Evolutionary conservation across 169 alveolate genomes (phyloP).

Genomic region (Fabrea salina): DNA sequence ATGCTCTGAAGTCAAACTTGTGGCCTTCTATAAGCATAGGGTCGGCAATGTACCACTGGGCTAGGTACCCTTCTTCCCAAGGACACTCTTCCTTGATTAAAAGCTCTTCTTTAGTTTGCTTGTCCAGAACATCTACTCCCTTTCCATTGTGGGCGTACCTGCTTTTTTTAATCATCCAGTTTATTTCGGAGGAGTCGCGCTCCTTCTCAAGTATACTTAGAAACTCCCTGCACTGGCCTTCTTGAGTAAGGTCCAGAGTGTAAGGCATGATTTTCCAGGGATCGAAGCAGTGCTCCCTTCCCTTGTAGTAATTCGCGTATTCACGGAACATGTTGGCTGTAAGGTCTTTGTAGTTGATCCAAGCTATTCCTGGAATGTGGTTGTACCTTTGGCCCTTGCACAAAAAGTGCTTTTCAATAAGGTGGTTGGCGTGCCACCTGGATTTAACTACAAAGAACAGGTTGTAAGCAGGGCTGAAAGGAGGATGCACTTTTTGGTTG

Average conservation of each 20-base stretch:
- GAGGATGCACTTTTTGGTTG: not conserved
- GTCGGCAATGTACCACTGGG: conserved; percentile 38
- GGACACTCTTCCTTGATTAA: conserved; percentile 23
- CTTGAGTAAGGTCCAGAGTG: not conserved
- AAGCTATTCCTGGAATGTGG: conserved; percentile 28
- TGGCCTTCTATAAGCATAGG: conserved; percentile 50
- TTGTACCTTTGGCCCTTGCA: not conserved
- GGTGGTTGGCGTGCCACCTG: not conserved
- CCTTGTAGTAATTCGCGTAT: conserved; percentile 3
- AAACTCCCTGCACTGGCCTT: conserved; percentile 9
- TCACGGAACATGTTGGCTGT: not conserved
- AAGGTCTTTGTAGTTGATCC: conserved; percentile 4
- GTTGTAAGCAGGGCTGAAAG: not conserved
- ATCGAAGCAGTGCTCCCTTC: conserved; percentile 12
- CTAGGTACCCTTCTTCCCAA: not conserved
- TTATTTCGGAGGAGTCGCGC: not conserved
- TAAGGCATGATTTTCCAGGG: conserved; percentile 1
- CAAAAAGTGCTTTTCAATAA: not conserved
- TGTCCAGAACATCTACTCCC: conserved; percentile 23
- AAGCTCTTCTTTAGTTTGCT: not conserved
- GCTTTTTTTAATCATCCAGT: not conserved
- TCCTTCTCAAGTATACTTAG: not conserved
- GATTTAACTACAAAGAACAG: not conserved
- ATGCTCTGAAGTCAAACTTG: conserved; percentile 55
- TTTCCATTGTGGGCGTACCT: conserved; percentile 9